phyloP scores from a whole-genome alignment of 2,329 filamentous ascomycete genomes.

The Hypoxylon rubiginosum region DNA sequence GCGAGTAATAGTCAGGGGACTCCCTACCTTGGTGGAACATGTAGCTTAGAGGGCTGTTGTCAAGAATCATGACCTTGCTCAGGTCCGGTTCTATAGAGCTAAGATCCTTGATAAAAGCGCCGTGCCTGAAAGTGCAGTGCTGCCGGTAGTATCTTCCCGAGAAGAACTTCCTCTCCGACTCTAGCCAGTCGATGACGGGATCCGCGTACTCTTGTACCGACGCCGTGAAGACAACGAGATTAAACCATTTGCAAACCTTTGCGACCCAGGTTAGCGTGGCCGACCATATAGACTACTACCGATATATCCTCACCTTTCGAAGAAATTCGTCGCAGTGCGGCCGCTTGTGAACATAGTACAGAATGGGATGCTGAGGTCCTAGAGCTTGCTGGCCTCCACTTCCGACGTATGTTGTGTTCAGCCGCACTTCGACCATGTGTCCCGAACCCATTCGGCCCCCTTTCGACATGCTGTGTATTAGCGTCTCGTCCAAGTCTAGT shows the following conservation, averaged over 20 bases:
- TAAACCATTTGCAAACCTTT: constrained; percentile 96
- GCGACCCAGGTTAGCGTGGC: constrained; percentile 41
- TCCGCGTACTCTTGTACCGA: constrained; percentile 99
- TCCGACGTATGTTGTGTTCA: constrained; percentile 79
- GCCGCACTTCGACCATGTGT: constrained; percentile 98
- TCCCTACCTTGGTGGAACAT: constrained; percentile 93
- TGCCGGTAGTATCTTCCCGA: constrained; percentile 94
- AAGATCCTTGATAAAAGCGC: constrained; percentile 97
- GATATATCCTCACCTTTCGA: constrained; percentile 71
- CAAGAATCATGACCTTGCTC: constrained; percentile 98
- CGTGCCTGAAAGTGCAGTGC: constrained; percentile 95
- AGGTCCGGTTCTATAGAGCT: constrained; percentile 96
- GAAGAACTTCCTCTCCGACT: constrained; percentile 97
- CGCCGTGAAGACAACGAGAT: constrained; percentile 94
- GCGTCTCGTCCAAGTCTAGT: constrained; percentile 93
- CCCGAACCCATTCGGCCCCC: constrained; percentile 95
- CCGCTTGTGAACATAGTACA: constrained; percentile 99
- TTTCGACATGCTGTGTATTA: constrained; percentile 98
- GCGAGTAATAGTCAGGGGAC: constrained; percentile 47
- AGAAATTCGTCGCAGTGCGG: constrained; percentile 97
- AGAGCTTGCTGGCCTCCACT: constrained; percentile 75
- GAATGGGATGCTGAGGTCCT: constrained; percentile 91
- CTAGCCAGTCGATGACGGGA: constrained; percentile 98
- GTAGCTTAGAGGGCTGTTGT: constrained; percentile 98
- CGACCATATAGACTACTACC: constrained; percentile 4